Conservation (phyloP, 208 protist species). For the Leishmania martiniquensis region DNA sequence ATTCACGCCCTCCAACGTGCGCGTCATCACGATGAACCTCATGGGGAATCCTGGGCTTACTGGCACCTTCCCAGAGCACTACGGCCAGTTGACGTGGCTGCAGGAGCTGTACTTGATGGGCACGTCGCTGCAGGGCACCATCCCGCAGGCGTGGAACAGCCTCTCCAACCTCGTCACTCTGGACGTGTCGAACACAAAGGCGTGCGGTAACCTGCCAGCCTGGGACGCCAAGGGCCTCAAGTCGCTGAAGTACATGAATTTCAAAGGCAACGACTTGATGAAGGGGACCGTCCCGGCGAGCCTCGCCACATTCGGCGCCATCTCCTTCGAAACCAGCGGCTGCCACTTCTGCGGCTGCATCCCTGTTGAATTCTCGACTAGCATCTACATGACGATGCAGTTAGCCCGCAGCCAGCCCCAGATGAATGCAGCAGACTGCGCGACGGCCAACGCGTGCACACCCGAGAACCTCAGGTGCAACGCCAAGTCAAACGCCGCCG, state of each 20-base stretch:
- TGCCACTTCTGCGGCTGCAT: conserved; percentile 39
- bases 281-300: conserved; percentile 32
- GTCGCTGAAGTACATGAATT: conserved; percentile 23
- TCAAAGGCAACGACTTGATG: conserved; percentile 30
- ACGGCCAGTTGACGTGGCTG: conserved; percentile 28
- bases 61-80: conserved; percentile 35
- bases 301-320: conserved; percentile 26
- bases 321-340: conserved; percentile 27
- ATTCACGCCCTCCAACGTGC: conserved; percentile 29
- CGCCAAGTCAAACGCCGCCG: conserved; percentile 3
- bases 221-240: conserved; percentile 31
- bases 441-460: conserved; percentile 25
- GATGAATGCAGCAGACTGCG: conserved; percentile 13
- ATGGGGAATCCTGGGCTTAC: conserved; percentile 25
- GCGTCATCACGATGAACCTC: conserved; percentile 35
- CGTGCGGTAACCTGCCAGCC: conserved; percentile 41
- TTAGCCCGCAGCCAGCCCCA: conserved; percentile 18
- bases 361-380: conserved; percentile 20
- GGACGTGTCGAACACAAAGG: conserved; percentile 41
- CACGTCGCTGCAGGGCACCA: conserved; percentile 33
- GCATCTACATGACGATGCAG: conserved; percentile 12
- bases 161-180: conserved; percentile 27
- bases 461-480: conserved; percentile 10
- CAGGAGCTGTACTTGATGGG: conserved; percentile 31
- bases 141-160: conserved; percentile 43